Percentiles rank a stretch among this genome's conserved stretches.
Conservation (phyloP, 768 basidiomycete species). For the Podaxis sp. region DNA sequence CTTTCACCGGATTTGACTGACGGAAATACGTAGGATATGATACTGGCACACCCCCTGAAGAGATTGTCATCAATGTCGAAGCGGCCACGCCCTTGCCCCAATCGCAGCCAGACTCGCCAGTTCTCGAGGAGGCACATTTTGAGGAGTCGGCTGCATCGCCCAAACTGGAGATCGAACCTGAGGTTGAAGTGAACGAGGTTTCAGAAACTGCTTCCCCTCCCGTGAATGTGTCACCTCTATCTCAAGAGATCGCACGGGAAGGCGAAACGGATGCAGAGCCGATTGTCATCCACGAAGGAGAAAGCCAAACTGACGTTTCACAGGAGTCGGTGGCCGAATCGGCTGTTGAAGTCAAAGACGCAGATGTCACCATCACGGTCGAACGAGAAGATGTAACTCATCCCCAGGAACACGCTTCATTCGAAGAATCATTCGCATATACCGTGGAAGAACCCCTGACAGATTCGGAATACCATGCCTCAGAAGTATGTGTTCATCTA, state of each 20-base stretch:
- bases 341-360: background rate
- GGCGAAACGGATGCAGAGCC: background rate
- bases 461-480: constrained; percentile 25
- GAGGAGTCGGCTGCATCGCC: background rate
- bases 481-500: constrained; percentile 26
- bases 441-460: constrained; percentile 31
- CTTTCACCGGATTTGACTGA: background rate
- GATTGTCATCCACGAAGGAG: background rate
- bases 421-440: constrained; percentile 13
- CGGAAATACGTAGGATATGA: background rate
- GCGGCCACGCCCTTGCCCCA: background rate
- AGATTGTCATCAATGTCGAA: constrained; percentile 1
- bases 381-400: background rate
- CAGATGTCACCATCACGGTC: background rate
- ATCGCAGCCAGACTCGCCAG: background rate
- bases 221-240: background rate
- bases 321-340: background rate
- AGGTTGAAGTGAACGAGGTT: background rate
- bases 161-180: background rate
- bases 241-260: background rate
- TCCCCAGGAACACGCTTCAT: background rate
- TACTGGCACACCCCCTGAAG: background rate
- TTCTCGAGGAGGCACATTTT: background rate
- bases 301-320: background rate
- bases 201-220: background rate